Conservation (phyloP, 2,329 filamentous ascomycete genomes). For the Fusarium sublunatum region DNA sequence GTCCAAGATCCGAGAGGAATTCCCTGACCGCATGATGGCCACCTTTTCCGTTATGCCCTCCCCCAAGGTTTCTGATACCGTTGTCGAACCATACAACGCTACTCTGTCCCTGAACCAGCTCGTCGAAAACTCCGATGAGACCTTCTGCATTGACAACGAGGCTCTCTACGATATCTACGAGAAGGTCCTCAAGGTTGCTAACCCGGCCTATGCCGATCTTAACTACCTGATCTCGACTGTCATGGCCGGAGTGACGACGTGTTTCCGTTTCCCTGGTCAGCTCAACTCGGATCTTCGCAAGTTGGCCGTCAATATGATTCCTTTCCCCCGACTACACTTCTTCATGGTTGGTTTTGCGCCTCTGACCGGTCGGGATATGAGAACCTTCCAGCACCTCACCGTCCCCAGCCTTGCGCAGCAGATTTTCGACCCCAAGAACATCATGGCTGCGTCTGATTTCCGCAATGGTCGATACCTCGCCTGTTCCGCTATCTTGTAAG, state of each 20-base stretch:
- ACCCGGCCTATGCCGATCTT: constrained; percentile 97
- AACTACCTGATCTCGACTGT: constrained; percentile 99
- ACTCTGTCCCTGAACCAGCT: constrained; percentile 99
- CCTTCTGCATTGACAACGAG: constrained; percentile 99
- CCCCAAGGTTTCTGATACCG: constrained; percentile 99
- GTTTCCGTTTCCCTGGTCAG: constrained; percentile 98
- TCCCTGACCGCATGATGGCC: constrained; percentile 99
- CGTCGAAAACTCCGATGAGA: constrained; percentile 99
- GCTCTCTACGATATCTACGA: constrained; percentile 99
- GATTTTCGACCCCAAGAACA: constrained; percentile 99
- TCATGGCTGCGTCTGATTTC: constrained; percentile 99
- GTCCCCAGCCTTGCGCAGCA: constrained; percentile 99
- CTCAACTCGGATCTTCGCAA: constrained; percentile 99
- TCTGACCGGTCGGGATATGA: constrained; percentile 83
- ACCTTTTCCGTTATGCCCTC: constrained; percentile 99
- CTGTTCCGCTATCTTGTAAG: constrained; percentile 97
- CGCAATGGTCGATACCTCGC: constrained; percentile 99
- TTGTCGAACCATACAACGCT: constrained; percentile 99
- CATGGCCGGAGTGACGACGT: constrained; percentile 99
- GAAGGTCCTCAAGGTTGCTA: constrained; percentile 97
- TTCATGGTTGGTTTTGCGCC: constrained; percentile 99
- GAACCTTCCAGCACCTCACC: constrained; percentile 96
- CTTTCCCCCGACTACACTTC: constrained; percentile 99
- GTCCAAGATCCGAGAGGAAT: constrained; percentile 99
- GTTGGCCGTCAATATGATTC: constrained; percentile 99